Percentiles rank a stretch among this genome's conserved stretches.
These are phyloP conservation scores for Agaricales sp. DNA, from an alignment of 1,284 basidiomycete genomes.

Conservation along the genomic window DNA sequence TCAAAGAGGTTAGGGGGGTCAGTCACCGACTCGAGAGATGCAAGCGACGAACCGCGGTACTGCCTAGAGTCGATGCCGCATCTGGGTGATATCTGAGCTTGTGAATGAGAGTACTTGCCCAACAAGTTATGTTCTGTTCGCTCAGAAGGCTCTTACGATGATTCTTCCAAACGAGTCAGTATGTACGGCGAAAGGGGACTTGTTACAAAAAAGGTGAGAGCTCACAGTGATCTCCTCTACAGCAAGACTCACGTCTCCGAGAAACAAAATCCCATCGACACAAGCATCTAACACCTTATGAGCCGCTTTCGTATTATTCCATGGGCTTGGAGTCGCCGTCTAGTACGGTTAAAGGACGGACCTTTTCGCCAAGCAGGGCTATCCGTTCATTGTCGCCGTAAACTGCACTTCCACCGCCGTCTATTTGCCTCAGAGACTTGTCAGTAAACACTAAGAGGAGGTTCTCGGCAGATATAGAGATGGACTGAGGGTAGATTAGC, in stretches of 20 bases:
- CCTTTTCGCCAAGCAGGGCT: constrained; percentile 38
- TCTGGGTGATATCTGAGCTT: constrained; percentile 47
- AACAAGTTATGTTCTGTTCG: constrained; percentile 38
- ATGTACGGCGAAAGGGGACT: not conserved
- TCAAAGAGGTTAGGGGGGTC: constrained; percentile 7
- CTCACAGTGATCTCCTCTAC: not conserved
- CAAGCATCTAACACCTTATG: not conserved
- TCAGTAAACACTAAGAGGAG: constrained; percentile 62
- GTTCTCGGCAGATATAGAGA: constrained; percentile 34
- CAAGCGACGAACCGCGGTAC: constrained; percentile 34
- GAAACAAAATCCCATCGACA: not conserved
- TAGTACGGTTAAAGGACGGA: constrained; percentile 14
- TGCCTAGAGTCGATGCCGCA: constrained; percentile 25
- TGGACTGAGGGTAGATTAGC: too few relatives aligned
- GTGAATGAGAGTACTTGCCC: constrained; percentile 44
- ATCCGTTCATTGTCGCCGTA: constrained; percentile 53
- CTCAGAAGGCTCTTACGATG: constrained; percentile 27
- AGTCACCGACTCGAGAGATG: constrained; percentile 9
- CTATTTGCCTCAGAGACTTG: constrained; percentile 40
- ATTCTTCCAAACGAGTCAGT: constrained; percentile 23
- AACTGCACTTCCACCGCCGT: constrained; percentile 27
- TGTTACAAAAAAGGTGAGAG: not conserved
- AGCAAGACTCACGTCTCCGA: not conserved
- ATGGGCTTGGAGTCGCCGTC: too few relatives aligned
- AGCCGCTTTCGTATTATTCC: too few relatives aligned